Percentiles rank a stretch among this genome's conserved stretches.
Evolutionary conservation across 2,329 filamentous ascomycete genomes (phyloP).

Genomic region (Colletotrichum chlorophyti): DNA sequence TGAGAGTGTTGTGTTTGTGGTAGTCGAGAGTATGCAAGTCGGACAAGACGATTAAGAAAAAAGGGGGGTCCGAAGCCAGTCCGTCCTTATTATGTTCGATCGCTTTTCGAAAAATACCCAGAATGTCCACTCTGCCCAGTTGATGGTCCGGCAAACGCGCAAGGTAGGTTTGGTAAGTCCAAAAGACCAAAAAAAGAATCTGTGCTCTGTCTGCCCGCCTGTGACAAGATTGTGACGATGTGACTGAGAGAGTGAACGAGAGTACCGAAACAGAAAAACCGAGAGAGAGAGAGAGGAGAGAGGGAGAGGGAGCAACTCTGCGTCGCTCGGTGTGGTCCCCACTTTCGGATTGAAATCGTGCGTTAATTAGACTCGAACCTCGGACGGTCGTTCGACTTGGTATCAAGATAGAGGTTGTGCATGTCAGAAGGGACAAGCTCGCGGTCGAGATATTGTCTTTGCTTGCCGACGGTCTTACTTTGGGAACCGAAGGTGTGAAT

Average conservation of each 20-base stretch:
- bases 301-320: conserved; percentile 15
- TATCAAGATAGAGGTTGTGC: conserved; percentile 4
- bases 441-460: conserved; percentile 17
- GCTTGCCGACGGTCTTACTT: conserved; percentile 2
- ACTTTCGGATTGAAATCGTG: conserved; percentile 24
- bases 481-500: not conserved
- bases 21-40: conserved; percentile 24
- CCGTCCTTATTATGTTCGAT: conserved; percentile 12
- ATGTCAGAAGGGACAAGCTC: conserved; percentile 21
- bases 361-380: conserved; percentile 25
- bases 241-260: not conserved
- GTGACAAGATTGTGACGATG: conserved; percentile 8
- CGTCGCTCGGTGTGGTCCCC: conserved; percentile 11
- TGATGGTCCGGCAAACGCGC: too few relatives aligned
- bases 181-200: not conserved
- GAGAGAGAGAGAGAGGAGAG: conserved; percentile 17
- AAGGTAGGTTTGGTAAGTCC: too few relatives aligned
- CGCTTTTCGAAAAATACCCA: too few relatives aligned
- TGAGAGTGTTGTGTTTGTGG: not conserved
- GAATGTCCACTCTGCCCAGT: too few relatives aligned
- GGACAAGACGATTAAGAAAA: conserved; percentile 25
- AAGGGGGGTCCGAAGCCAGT: conserved; percentile 16
- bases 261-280: not conserved
- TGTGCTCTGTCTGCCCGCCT: conserved; percentile 6
- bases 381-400: conserved; percentile 27